Conservation (phyloP, 805 yeast genomes). For the Metschnikowia koreensis region DNA sequence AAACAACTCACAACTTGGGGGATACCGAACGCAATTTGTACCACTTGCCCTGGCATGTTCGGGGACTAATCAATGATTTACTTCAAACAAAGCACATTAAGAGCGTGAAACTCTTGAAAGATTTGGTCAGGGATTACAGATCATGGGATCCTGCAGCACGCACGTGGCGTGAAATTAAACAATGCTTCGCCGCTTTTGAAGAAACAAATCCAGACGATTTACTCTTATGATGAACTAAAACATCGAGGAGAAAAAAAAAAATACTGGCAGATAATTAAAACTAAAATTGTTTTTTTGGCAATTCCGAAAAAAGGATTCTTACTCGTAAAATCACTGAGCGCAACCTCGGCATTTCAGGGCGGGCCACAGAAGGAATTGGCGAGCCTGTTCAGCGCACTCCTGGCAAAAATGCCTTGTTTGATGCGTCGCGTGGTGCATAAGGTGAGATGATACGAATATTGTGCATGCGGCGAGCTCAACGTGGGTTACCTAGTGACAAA, state of each 20-base stretch:
- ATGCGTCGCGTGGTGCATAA: conserved; percentile 4
- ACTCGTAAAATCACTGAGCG: background rate
- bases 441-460: conserved; percentile 1
- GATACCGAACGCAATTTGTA: conserved; percentile 21
- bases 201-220: conserved; percentile 31
- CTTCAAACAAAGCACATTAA: conserved; percentile 30
- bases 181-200: conserved; percentile 33
- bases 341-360: background rate
- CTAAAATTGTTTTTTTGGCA: background rate
- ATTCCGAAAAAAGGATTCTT: background rate
- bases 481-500: background rate
- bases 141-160: conserved; percentile 30
- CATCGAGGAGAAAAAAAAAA: background rate
- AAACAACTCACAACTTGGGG: background rate
- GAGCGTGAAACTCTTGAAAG: conserved; percentile 22
- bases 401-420: conserved; percentile 2
- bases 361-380: background rate
- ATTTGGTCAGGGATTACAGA: conserved; percentile 25
- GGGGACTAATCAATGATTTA: conserved; percentile 38
- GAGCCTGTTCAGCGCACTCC: conserved; percentile 1
- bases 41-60: conserved; percentile 38
- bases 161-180: conserved; percentile 33
- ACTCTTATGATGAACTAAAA: conserved; percentile 1
- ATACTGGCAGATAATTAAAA: background rate
- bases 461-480: conserved; percentile 5